Evolutionary conservation across 208 protist genomes (phyloP).

Genomic region (Crithidia acanthocephali): DNA sequence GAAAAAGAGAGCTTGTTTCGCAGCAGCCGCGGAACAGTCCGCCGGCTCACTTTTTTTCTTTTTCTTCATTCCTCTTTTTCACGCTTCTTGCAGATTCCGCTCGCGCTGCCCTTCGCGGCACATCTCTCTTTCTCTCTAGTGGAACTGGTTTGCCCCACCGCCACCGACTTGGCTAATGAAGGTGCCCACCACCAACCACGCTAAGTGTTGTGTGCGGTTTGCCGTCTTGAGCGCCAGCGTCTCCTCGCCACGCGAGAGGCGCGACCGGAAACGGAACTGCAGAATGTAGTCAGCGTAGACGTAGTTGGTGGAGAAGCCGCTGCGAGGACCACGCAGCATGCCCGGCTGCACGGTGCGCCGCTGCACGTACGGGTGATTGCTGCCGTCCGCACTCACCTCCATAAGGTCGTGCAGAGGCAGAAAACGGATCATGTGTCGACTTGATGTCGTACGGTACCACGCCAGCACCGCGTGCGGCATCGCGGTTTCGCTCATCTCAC

Average conservation of each 20-base stretch:
- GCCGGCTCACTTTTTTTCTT: no score
- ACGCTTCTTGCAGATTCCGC: no score
- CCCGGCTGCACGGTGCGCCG: constrained; percentile 44
- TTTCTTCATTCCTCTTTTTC: no score
- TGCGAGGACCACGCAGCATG: constrained; percentile 42
- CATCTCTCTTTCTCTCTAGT: neutral
- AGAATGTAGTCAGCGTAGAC: constrained; percentile 56
- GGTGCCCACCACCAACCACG: constrained; percentile 69
- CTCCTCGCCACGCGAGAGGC: constrained; percentile 47
- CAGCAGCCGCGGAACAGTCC: no score
- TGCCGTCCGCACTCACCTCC: constrained; percentile 42
- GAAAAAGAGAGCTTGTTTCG: no score
- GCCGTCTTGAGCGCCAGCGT: constrained; percentile 52
- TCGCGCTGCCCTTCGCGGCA: no score
- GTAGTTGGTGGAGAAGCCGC: constrained; percentile 43
- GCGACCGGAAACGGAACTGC: constrained; percentile 58
- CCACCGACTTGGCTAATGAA: constrained; percentile 58
- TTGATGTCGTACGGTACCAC: constrained; percentile 47
- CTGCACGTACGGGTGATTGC: constrained; percentile 52
- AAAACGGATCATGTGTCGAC: constrained; percentile 59
- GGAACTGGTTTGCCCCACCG: neutral
- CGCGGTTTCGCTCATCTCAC: neutral
- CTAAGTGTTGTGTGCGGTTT: constrained; percentile 51
- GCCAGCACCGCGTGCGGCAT: constrained; percentile 48
- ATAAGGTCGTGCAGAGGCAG: constrained; percentile 61